Evolutionary conservation across 2,329 filamentous ascomycete species (phyloP).

Genomic region (Neocucurbitaria cava): DNA sequence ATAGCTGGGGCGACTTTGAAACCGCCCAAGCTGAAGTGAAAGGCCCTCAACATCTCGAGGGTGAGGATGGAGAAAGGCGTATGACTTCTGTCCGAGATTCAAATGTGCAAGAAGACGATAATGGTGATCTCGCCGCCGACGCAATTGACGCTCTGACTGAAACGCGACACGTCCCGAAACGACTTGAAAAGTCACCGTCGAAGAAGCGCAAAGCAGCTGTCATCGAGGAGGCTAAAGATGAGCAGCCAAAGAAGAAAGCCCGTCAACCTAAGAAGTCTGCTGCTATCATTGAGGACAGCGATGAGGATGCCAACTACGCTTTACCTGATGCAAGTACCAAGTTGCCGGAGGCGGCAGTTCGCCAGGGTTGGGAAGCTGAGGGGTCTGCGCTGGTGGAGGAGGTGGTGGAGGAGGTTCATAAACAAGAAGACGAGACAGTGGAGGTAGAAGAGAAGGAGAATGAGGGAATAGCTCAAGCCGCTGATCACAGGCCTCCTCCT

Average conservation of each 20-base stretch:
- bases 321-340: background rate
- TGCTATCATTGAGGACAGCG: slow-evolving; percentile 2
- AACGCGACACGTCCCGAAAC: background rate
- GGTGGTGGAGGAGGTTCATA: background rate
- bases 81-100: too few species aligned
- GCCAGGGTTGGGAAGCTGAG: background rate
- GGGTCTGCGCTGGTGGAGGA: background rate
- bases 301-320: slow-evolving; percentile 3
- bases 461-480: background rate
- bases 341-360: background rate
- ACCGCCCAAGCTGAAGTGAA: background rate
- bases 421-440: background rate
- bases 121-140: background rate
- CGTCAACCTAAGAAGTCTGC: background rate
- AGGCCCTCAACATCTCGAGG: background rate
- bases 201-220: background rate
- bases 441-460: background rate
- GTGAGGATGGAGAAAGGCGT: background rate
- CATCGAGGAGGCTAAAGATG: background rate
- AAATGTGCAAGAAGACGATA: too few species aligned
- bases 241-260: background rate
- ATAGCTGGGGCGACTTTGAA: background rate
- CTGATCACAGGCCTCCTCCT: background rate
- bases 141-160: background rate
- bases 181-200: background rate